phyloP scores from a whole-genome alignment of 75 land plant genomes.

The Larix kaempferi region DNA sequence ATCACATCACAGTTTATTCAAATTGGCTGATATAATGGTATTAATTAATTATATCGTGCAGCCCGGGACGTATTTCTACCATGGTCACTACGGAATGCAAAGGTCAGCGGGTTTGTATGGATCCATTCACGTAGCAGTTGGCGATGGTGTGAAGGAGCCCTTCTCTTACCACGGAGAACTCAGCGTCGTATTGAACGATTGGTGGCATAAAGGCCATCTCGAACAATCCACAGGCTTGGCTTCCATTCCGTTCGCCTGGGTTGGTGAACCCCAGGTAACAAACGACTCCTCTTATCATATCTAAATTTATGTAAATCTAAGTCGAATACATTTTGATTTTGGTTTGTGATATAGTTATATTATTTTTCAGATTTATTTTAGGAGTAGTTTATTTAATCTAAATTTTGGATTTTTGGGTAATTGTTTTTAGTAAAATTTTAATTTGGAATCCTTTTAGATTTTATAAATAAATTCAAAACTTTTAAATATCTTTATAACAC shows the following conservation, averaged over 20 bases:
- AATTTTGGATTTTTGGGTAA: no score
- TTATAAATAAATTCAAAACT: no score
- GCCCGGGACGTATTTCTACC: slow-evolving; percentile 81
- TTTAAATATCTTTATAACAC: no score
- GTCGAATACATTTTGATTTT: no score
- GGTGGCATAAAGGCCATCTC: slow-evolving; percentile 70
- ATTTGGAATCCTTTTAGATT: no score
- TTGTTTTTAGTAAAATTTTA: no score
- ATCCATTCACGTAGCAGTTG: slow-evolving; percentile 42
- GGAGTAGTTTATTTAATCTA: no score
- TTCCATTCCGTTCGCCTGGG: slow-evolving; percentile 56
- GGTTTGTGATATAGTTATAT: no score
- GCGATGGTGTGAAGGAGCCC: slow-evolving; percentile 40
- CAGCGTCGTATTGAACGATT: slow-evolving; percentile 66
- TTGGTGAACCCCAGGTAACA: slow-evolving; percentile 75
- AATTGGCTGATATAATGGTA: neutral
- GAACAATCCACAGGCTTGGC: slow-evolving; percentile 61
- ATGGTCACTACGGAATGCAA: slow-evolving; percentile 87
- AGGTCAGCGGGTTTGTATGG: slow-evolving; percentile 71
- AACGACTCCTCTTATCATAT: no score
- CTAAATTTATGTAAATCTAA: no score
- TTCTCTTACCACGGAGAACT: slow-evolving; percentile 63
- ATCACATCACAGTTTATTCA: no score
- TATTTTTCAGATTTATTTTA: no score
- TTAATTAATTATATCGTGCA: slow-evolving; percentile 11